Base-by-base conservation (phyloP, 768 basidiomycete species). In the Leucosporidium creatinivorum region DNA sequence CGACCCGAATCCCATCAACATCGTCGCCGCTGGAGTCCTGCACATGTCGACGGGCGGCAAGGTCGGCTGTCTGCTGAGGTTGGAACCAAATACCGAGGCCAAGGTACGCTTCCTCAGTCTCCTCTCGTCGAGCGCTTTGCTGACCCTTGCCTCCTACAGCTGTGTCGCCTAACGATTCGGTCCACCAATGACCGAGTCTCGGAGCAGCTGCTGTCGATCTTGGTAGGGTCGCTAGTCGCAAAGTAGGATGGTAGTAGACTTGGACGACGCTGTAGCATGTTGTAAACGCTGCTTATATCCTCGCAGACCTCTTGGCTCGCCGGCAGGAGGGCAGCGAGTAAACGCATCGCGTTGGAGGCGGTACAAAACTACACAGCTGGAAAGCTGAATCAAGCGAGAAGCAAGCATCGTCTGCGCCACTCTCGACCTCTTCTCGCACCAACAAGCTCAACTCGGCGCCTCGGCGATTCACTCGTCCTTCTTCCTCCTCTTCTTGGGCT, bases 31-130 rank as follows among this genome's bases (percentile, higher is more conserved):
- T n/a, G 93, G 89, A n/a, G 90, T 99, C 39, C 80, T 99, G 60
- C 92, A 98, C 77, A 94, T 87, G 81, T 87, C 88, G n/a, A 78
- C 81, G 7, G 88, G 88, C 5, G 94, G 94, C 44, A 98, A 98
- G 79, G 91, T 98, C 59, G 96, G 96, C 9, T 98, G 96, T 76
- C 81, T 99, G 69, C 79, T 97, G 70, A 84, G 96, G 63, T 78
- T 97, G 33, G 96, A 99, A 78, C 96, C 96, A 3, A 99, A 97
- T 80, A 84, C 85, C 61, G 93, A 96, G 67, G 96, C 94, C 31
- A 94, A 96, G 84, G 92, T 91, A 75, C 60, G 83, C 67, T 69
- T 8, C 26, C 52, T 12, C 18, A 67, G 5, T 3, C 47, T 63
- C 21, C n/a, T 65, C 25, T 51, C 54, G 28, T 58, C 33, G 49